Percentiles rank a stretch among this genome's conserved stretches.
phyloP scores from a whole-genome alignment of 805 yeast species.

The Tetrapisispora namnaoensis region DNA sequence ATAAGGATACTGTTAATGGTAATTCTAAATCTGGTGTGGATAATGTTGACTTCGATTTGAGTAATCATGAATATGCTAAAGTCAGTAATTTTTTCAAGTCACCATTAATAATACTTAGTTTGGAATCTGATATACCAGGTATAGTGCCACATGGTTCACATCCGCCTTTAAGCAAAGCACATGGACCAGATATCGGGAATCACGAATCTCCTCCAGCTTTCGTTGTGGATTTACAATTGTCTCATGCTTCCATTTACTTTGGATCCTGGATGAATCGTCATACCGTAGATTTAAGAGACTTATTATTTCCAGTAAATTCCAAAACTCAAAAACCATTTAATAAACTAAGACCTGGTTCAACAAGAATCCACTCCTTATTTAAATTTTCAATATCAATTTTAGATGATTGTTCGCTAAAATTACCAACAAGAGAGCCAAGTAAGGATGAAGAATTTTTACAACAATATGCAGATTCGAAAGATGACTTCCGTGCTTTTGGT shows the following conservation, averaged over 20 bases:
- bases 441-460: conserved; percentile 48
- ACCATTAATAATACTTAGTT: conserved; percentile 41
- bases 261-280: conserved; percentile 98
- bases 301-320: conserved; percentile 60
- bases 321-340: conserved; percentile 42
- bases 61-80: conserved; percentile 69
- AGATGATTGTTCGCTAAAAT: conserved; percentile 59
- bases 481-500: conserved; percentile 61
- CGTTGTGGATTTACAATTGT: conserved; percentile 51
- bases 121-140: conserved; percentile 70
- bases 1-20: conserved; percentile 35
- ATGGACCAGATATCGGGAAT: conserved; percentile 49
- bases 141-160: conserved; percentile 35
- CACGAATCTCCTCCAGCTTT: conserved; percentile 48
- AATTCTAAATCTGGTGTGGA: conserved; percentile 25
- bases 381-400: conserved; percentile 43
- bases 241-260: conserved; percentile 59
- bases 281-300: conserved; percentile 49
- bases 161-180: conserved; percentile 23
- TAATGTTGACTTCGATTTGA: conserved; percentile 26
- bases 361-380: conserved; percentile 49
- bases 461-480: conserved; percentile 26
- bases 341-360: conserved; percentile 38
- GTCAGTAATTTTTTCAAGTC: conserved; percentile 61
- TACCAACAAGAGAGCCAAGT: conserved; percentile 79